Evolutionary conservation across 192 early-diverging fungal species (phyloP).

Genomic region (Mortierella claussenii): DNA sequence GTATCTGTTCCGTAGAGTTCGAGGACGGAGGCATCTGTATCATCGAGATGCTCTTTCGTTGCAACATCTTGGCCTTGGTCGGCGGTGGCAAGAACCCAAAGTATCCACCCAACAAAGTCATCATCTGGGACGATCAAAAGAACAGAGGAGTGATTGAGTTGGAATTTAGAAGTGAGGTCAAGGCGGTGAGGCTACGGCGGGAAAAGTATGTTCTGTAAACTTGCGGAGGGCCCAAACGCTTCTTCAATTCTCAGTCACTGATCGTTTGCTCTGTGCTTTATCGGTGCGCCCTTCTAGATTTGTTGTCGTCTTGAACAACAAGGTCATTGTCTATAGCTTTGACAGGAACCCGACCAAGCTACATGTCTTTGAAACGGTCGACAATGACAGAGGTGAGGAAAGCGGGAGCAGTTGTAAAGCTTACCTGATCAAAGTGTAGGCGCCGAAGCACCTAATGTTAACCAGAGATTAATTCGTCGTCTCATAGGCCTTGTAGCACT

Average conservation of each 20-base stretch:
- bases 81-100: conserved; percentile 86
- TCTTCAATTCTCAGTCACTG: too few relatives aligned
- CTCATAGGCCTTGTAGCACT: conserved; percentile 70
- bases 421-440: too few relatives aligned
- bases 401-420: too few relatives aligned
- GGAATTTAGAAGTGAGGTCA: conserved; percentile 84
- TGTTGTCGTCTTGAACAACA: conserved; percentile 79
- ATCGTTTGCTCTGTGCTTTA: too few relatives aligned
- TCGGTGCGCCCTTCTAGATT: conserved; percentile 72
- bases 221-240: too few relatives aligned
- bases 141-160: conserved; percentile 76
- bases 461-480: background rate
- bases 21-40: conserved; percentile 86
- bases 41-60: conserved; percentile 86
- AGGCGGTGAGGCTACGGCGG: conserved; percentile 79
- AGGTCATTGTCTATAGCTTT: conserved; percentile 85
- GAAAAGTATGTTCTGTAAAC: conserved; percentile 66
- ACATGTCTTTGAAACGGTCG: conserved; percentile 84
- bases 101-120: conserved; percentile 88
- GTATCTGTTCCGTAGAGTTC: conserved; percentile 61
- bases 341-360: conserved; percentile 74
- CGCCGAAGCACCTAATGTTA: too few relatives aligned
- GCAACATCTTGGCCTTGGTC: conserved; percentile 89
- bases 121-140: conserved; percentile 88
- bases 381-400: conserved; percentile 74